Evolutionary conservation across 75 land plant genomes (phyloP).

Genomic region (Cunninghamia lanceolata): DNA sequence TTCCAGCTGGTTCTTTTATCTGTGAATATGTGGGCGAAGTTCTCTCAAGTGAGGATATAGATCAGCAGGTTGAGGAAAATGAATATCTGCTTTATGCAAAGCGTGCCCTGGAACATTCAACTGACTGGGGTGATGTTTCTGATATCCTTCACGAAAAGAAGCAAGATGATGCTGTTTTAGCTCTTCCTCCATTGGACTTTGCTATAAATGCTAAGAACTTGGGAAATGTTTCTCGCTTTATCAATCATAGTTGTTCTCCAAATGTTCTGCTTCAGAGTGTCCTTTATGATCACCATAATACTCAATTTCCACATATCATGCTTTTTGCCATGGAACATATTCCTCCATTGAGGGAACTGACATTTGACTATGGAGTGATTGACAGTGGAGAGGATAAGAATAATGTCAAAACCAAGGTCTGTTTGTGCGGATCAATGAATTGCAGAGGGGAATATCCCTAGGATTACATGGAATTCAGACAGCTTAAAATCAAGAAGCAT

Average conservation of each 20-base stretch:
- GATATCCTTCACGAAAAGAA: slow-evolving; percentile 8
- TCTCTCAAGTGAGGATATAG: neutral
- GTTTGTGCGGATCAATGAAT: slow-evolving; percentile 53
- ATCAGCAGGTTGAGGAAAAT: slow-evolving; percentile 10
- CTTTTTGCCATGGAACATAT: slow-evolving; percentile 69
- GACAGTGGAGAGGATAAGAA: slow-evolving; percentile 51
- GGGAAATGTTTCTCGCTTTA: slow-evolving; percentile 83
- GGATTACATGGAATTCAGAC: neutral
- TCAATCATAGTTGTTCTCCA: slow-evolving; percentile 83
- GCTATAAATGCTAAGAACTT: slow-evolving; percentile 45
- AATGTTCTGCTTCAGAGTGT: slow-evolving; percentile 69
- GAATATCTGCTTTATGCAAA: slow-evolving; percentile 9
- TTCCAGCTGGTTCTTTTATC: slow-evolving; percentile 45
- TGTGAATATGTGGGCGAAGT: slow-evolving; percentile 45
- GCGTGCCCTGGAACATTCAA: neutral
- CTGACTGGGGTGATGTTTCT: slow-evolving; percentile 28
- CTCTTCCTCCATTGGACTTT: slow-evolving; percentile 14
- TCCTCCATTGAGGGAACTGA: slow-evolving; percentile 74
- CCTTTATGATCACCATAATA: slow-evolving; percentile 37
- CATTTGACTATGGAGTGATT: slow-evolving; percentile 67
- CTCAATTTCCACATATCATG: slow-evolving; percentile 54
- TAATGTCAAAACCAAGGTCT: slow-evolving; percentile 21
- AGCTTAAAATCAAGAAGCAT: neutral
- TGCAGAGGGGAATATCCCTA: slow-evolving; percentile 57
- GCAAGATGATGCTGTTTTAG: slow-evolving; percentile 7